Percentiles rank a stretch among this genome's conserved stretches.
These are phyloP conservation scores for Avena atlantica DNA, from an alignment of 176 grass and related monocot genomes.

Conservation along the genomic window DNA sequence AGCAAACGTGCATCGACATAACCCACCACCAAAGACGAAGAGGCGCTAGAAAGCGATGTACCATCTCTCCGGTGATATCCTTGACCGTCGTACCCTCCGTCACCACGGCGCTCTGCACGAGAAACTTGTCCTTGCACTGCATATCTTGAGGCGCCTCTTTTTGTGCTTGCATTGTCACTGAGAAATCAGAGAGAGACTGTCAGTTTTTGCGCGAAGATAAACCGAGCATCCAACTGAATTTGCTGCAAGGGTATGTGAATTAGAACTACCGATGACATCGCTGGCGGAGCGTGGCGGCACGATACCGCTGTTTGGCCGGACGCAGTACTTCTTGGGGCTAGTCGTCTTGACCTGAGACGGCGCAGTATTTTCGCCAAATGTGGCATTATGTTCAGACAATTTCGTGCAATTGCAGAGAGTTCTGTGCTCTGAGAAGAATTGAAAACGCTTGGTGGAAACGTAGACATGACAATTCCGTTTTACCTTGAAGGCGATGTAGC, in stretches of 20 bases:
- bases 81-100: slow-evolving; percentile 47
- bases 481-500: slow-evolving; percentile 88
- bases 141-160: slow-evolving; percentile 65
- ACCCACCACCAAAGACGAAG: not conserved
- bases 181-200: slow-evolving; percentile 16
- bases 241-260: not conserved
- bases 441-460: not conserved
- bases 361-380: slow-evolving; percentile 33
- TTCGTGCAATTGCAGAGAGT: slow-evolving; percentile 1
- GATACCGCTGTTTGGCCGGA: slow-evolving; percentile 81
- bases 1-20: slow-evolving; percentile 24
- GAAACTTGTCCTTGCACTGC: slow-evolving; percentile 98
- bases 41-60: slow-evolving; percentile 39
- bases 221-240: not conserved
- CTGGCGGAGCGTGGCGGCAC: slow-evolving; percentile 74
- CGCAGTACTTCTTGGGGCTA: slow-evolving; percentile 94
- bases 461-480: not conserved
- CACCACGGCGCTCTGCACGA: slow-evolving; percentile 79
- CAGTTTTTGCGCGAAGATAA: not conserved
- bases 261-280: slow-evolving; percentile 70
- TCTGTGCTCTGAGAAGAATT: not conserved
- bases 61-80: slow-evolving; percentile 82
- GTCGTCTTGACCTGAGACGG: slow-evolving; percentile 90
- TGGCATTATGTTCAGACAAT: not conserved
- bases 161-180: slow-evolving; percentile 93